Base-by-base conservation (phyloP, 2,329 filamentous ascomycete species). In the Epicoccum sorghinum region DNA sequence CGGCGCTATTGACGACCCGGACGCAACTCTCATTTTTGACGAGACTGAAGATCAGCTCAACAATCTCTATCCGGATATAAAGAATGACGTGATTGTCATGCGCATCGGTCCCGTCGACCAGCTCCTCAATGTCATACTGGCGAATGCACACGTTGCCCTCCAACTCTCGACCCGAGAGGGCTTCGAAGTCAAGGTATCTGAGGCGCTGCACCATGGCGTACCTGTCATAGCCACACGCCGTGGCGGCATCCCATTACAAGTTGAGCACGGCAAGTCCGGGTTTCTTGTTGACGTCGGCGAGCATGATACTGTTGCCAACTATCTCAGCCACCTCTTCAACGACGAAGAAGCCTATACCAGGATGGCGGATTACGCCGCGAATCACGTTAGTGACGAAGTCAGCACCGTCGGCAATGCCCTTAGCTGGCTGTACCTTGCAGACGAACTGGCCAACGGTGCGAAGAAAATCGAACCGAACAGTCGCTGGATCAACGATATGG, bases 101-200 rank as follows among this genome's bases (percentile, higher is more conserved):
- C 87, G 90, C 14, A 80, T 95, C 1, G 86, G 88, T 0, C 88
- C 90, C 25, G 89, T 87, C 9, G 90, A 95, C 65, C 90, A 95
- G 73, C 80, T 92, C 18, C 84, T 95, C 64, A 93, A 95, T 72
- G 85, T 86, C 0, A 78, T 95, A 37, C 82, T 95, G 57, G 86
- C 87, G 33, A 87, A 88, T 44, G 86, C 89, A 0, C 84, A 87
- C 52, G 84, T 92, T 7, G 88, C 88, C 0, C 82, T 95, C 7
- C 90, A 95, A 73, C 84, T 95, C 5, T 93, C 89, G 3, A 92
- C 88, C 0, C 84, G 89, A 32, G 90, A 95, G 70, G 90, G 90
- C 0, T 95, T 95, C 64, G 90, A 95, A 74, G 88, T 95, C 64
- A 95, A 95, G 75, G 89, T 95, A 4, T 91, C 88, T 0, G 91